Base-by-base conservation (phyloP, 176 grass and related monocot genomes). In the Secale cereale region DNA sequence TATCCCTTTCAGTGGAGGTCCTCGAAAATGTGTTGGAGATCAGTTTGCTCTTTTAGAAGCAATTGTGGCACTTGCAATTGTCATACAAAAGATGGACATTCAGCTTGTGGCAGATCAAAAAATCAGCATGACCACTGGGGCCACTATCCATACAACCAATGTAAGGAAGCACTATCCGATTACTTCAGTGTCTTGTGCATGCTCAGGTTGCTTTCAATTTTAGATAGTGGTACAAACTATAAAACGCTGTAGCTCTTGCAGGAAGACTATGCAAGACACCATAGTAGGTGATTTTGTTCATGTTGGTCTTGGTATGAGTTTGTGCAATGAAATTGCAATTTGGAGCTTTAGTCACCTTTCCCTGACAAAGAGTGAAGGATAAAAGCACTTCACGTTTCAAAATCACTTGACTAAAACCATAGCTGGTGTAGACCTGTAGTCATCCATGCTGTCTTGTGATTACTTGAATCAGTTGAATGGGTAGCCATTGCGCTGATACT, bases 1-100 rank as follows among this genome's bases (percentile, higher is more conserved):
- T 89, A 94, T 98, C 67, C 96, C 96, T 10, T 98, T 98, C 71
- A 98, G 96, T 79, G 96, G 96, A 74, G 96, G 96, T 48, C 96
- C 96, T 82, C 96, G 96, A 32, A 98, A 95, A 92, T 98, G 96
- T 92, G 93, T 98, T 81, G 96, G 96, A 77, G 96, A 98, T 79
- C 96, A 98, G 67, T 98, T 98, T 87, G 93, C 93, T 70, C 89
- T 98, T 48, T 77, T 98, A 57, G 96, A 98, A 94, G 96, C 96
- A 78, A 92, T 95, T 72, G 86, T 98, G 72, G 96, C 91, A 74
- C 89, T 98, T 89, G 89, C 96, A 59, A 85, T 95, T 36, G 86
- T 95, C 81, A 52, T 98, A 65, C 93, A 98, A 78, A 87, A 92
- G 78, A 39, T 95, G 77, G 91, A 95, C 76, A 81, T 98, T 31